A percentile compares a stretch with the other conserved stretches of the same genome.
Evolutionary conservation across 768 basidiomycete genomes (phyloP).

Genomic region (Amanita exitialis): DNA sequence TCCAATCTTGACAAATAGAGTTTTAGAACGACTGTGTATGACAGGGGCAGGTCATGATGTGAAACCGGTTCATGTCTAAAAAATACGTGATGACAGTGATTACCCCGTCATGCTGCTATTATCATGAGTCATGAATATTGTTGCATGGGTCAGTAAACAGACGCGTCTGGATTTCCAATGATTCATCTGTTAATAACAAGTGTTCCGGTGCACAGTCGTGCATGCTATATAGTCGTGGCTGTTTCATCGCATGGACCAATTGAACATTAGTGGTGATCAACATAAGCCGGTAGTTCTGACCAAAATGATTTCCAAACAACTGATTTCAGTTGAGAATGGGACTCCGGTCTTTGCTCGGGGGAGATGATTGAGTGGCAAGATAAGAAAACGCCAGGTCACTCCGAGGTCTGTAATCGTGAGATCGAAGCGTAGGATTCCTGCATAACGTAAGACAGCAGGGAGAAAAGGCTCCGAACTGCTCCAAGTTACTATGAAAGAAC

Average conservation of each 20-base stretch:
- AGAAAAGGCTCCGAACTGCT: background rate
- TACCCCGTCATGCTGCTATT: background rate
- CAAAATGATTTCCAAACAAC: background rate
- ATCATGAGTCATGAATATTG: background rate
- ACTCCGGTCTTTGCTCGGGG: background rate
- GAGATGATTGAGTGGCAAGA: background rate
- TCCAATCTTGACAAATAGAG: slow-evolving; percentile 32
- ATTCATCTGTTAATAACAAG: background rate
- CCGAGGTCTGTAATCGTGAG: background rate
- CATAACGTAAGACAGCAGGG: background rate
- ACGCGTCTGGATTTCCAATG: too few relatives aligned
- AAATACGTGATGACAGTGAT: slow-evolving; percentile 1
- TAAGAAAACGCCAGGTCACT: background rate
- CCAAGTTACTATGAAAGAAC: background rate
- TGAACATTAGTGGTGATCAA: background rate
- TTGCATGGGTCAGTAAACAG: background rate
- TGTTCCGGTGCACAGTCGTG: too few relatives aligned
- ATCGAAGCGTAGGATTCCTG: background rate
- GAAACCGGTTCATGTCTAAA: slow-evolving; percentile 23
- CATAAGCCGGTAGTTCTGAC: background rate
- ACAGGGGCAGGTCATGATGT: slow-evolving; percentile 23
- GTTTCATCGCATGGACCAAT: too few relatives aligned
- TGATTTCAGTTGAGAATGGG: background rate
- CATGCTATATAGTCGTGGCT: too few relatives aligned
- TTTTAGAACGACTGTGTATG: slow-evolving; percentile 34